phyloP scores from a whole-genome alignment of 495 filamentous ascomycete species.

The Terfezia boudieri region DNA sequence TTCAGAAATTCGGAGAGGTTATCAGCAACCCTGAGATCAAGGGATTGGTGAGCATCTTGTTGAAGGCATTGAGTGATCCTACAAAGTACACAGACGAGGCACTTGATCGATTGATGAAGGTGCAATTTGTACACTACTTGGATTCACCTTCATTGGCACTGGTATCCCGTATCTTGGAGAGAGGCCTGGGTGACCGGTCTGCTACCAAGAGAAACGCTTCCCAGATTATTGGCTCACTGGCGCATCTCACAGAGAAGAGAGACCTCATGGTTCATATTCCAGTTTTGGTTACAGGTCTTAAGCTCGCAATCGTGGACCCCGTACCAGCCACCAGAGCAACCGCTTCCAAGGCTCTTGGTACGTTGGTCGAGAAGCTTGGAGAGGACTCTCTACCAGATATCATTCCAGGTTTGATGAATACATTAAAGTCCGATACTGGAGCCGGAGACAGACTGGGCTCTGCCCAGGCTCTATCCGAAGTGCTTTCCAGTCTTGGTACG shows the following conservation, averaged over 20 bases:
- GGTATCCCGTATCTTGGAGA: slow-evolving; percentile 83
- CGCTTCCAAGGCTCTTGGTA: slow-evolving; percentile 85
- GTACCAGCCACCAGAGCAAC: slow-evolving; percentile 94
- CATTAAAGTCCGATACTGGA: slow-evolving; percentile 88
- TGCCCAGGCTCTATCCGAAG: slow-evolving; percentile 89
- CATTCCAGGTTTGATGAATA: slow-evolving; percentile 90
- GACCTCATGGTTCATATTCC: slow-evolving; percentile 81
- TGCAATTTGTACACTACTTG: slow-evolving; percentile 86
- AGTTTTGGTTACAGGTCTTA: slow-evolving; percentile 74
- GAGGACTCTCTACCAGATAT: slow-evolving; percentile 93
- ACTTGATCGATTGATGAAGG: slow-evolving; percentile 79
- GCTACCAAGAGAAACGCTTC: slow-evolving; percentile 86
- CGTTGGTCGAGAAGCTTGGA: slow-evolving; percentile 86
- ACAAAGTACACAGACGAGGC: slow-evolving; percentile 95
- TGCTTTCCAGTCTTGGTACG: slow-evolving; percentile 84
- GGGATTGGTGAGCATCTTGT: slow-evolving; percentile 62
- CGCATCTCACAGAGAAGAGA: slow-evolving; percentile 88
- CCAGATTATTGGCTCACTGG: slow-evolving; percentile 91
- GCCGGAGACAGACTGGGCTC: slow-evolving; percentile 90
- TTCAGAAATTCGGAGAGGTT: slow-evolving; percentile 94
- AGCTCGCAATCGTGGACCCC: slow-evolving; percentile 74
- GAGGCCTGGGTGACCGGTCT: slow-evolving; percentile 72
- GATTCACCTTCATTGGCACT: slow-evolving; percentile 88
- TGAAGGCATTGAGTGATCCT: slow-evolving; percentile 91
- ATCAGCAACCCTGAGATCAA: slow-evolving; percentile 97